Percentiles rank a stretch among this genome's conserved stretches.
phyloP scores from a whole-genome alignment of 2,329 filamentous ascomycete species.

The Macrophomina pseudophaseolina region DNA sequence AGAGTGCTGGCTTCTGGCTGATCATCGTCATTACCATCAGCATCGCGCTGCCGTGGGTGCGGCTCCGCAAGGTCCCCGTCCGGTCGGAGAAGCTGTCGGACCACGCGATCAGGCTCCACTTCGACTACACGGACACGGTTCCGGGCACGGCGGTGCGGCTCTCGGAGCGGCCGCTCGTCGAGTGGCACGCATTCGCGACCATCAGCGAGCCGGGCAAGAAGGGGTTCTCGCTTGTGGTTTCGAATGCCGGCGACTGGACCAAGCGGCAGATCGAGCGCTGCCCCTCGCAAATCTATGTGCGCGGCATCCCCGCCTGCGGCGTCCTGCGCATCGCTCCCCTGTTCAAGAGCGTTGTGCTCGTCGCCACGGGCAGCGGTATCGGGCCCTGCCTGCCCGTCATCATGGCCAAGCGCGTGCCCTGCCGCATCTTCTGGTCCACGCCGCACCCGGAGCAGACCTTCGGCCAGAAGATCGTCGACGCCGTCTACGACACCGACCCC shows the following conservation, averaged over 20 bases:
- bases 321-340: conserved; percentile 40
- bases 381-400: conserved; percentile 56
- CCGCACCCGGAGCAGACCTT: conserved; percentile 67
- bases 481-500: conserved; percentile 62
- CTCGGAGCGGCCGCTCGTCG: conserved; percentile 33
- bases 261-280: conserved; percentile 29
- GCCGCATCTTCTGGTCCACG: conserved; percentile 73
- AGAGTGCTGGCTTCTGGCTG: conserved; percentile 68
- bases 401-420: conserved; percentile 48
- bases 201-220: conserved; percentile 38
- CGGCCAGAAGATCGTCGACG: conserved; percentile 61
- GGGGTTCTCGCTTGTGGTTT: conserved; percentile 39
- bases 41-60: conserved; percentile 74
- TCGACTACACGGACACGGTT: conserved; percentile 28
- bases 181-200: conserved; percentile 47
- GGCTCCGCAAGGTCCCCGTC: conserved; percentile 70
- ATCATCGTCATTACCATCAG: conserved; percentile 68
- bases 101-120: conserved; percentile 73
- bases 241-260: conserved; percentile 45
- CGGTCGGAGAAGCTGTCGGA: conserved; percentile 69
- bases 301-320: conserved; percentile 37
- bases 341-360: conserved; percentile 39
- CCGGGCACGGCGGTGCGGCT: conserved; percentile 19
- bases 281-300: conserved; percentile 39
- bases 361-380: conserved; percentile 44